A percentile compares a stretch with the other conserved stretches of the same genome.
These are phyloP conservation scores for Fusarium luffae DNA, from an alignment of 2,329 filamentous ascomycete species.

Conservation along the genomic window DNA sequence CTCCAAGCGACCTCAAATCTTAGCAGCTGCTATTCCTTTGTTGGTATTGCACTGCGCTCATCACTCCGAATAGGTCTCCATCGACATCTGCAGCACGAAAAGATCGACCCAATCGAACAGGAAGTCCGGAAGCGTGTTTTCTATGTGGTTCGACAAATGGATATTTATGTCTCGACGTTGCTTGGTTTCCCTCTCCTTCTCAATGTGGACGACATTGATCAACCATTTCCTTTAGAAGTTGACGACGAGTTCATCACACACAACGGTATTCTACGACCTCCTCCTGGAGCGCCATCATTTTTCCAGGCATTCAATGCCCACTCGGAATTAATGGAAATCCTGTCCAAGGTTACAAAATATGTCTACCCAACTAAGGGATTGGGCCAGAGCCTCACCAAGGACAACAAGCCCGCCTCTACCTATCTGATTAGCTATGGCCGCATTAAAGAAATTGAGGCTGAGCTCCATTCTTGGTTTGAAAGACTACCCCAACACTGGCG, in stretches of 20 bases:
- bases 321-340: constrained; percentile 70
- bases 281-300: constrained; percentile 66
- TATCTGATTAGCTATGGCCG: constrained; percentile 72
- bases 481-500: constrained; percentile 79
- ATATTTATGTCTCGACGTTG: constrained; percentile 75
- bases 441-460: constrained; percentile 72
- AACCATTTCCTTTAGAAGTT: constrained; percentile 71
- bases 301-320: constrained; percentile 75
- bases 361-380: constrained; percentile 73
- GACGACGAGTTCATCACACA: constrained; percentile 75
- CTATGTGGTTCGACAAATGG: constrained; percentile 76
- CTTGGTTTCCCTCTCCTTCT: constrained; percentile 74
- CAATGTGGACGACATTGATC: constrained; percentile 73
- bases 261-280: constrained; percentile 65
- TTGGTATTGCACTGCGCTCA: constrained; percentile 80
- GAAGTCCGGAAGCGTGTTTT: constrained; percentile 73
- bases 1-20: constrained; percentile 83
- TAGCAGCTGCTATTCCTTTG: constrained; percentile 82
- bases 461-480: constrained; percentile 72
- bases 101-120: constrained; percentile 70
- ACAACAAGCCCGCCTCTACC: constrained; percentile 58
- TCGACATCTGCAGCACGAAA: constrained; percentile 73
- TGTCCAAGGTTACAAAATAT: constrained; percentile 71
- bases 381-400: constrained; percentile 58
- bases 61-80: constrained; percentile 83